Evolutionary conservation across 75 land plant genomes (phyloP).

Genomic region (Sequoia sempervirens): DNA sequence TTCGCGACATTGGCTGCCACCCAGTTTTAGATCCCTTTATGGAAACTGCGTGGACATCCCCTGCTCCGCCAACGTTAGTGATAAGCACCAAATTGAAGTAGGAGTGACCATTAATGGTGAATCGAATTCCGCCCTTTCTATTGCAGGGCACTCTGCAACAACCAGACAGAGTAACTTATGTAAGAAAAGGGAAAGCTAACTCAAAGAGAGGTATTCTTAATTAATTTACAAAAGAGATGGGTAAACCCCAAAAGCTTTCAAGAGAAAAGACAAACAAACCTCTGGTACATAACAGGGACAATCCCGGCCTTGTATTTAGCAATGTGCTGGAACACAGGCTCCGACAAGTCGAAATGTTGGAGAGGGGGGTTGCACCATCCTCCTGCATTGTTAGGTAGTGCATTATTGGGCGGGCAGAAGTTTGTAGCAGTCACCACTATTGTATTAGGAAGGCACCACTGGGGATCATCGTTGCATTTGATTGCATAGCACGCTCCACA

Average conservation of each 20-base stretch:
- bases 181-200: too few relatives aligned
- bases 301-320: slow-evolving; percentile 12
- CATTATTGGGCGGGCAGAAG: slow-evolving; percentile 11
- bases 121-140: slow-evolving; percentile 9
- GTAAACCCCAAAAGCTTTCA: too few relatives aligned
- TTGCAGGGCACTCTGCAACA: slow-evolving; percentile 16
- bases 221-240: too few relatives aligned
- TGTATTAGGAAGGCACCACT: slow-evolving; percentile 13
- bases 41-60: slow-evolving; percentile 11
- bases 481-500: slow-evolving; percentile 33
- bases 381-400: slow-evolving; percentile 7
- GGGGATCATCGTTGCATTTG: slow-evolving; percentile 11
- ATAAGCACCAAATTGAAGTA: slow-evolving; percentile 11
- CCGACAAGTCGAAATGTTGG: slow-evolving; percentile 6
- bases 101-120: slow-evolving; percentile 7
- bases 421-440: slow-evolving; percentile 13
- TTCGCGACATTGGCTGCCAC: slow-evolving; percentile 29
- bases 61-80: slow-evolving; percentile 11
- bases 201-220: too few relatives aligned
- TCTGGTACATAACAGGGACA: slow-evolving; percentile 10
- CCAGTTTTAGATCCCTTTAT: slow-evolving; percentile 17
- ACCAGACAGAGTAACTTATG: neutral
- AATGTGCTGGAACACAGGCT: slow-evolving; percentile 11
- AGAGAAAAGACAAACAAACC: slow-evolving; percentile 1
- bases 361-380: slow-evolving; percentile 13